Base-by-base conservation (phyloP, 73 alveolate genomes). In the Paramecium caudatum region DNA sequence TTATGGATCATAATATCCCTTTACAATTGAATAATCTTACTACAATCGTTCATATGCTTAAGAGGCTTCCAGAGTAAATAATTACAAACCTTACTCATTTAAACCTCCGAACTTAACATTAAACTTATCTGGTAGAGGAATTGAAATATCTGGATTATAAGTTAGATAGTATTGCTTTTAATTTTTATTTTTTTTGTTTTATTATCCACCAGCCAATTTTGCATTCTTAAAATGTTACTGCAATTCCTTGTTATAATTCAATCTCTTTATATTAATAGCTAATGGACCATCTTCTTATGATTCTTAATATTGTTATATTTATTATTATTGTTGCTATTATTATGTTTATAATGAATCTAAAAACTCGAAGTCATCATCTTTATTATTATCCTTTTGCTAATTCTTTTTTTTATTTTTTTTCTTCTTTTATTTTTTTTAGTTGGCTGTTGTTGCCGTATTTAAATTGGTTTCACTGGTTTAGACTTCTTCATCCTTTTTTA, bases 181-280 rank as follows among this genome's bases (percentile, higher is more conserved):
- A 65, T 65, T 65, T 65, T 65, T 65, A 13, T 65, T 30, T 8
- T 43, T 33, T 30, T 65, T 65, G 19, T 65, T 65, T 65, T 65
- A 33, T 33, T 30, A n/a, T 32, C 83, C 83, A 12, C 49, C 83
- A 12, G 83, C 49, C 6, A 65, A 10, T 65, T 65, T 65, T 32
- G 83, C 83, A 65, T 65, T 65, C 34, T 65, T 65, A 9, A 65
- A 65, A 17, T 65, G 15, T 33, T 65, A 65, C 34, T 65, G 16
- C 8, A 65, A 65, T 65, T 65, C 83, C 34, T 65, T 65, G n/a
- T 65, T 65, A 36, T 65, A 65, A 15, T 65, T 65, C 34, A 65
- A 65, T 65, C 49, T 65, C 3, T 65, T 65, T 8, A 65, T 32
- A 6, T 65, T 65, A 33, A 65, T 65, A 13, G 47, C 27, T 3